Base-by-base conservation (phyloP, 169 alveolate species). In the Babesia divergens region DNA sequence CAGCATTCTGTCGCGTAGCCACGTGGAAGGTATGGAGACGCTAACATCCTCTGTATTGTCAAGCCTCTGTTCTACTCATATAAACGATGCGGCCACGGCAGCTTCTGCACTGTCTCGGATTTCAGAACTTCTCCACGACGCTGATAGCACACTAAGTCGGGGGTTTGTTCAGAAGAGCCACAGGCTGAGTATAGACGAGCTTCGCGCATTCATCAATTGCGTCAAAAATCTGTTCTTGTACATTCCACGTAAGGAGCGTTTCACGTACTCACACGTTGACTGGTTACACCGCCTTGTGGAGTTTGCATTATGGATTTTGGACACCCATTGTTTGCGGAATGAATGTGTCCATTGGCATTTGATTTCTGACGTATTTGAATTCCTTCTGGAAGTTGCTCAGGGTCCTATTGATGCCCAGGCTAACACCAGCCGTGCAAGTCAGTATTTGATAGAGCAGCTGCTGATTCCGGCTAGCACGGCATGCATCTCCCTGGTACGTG, bases 391-490 rank as follows among this genome's bases (percentile, higher is more conserved):
- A 20, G 81, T 76, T 5, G 50, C 77, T n/a, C 44, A 53, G 42
- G 85, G 85, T 9, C 85, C 85, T 3, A 0, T 76, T 29, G 72
- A 55, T 20, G 58, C 50, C 37, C 24, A 37, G 20, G 60, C 29
- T 7, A 65, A 76, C 37, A 43, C 59, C 6, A 60, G 71, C 50
- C 35, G 46, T 35, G 85, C 81, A 20, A 76, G 77, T 3, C 76
- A 76, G 40, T 66, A 76, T 50, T 31, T 76, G 34, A 49, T 60
- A 28, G 85, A 76, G 74, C 85, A 76, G 38, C 29, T 76, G 28
- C 20, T 76, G 49, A 55, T 65, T 24, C 85, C 80, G 31, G 85
- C 77, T 2, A 76, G 85, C 22, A 26, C 65, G 20, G 29, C 35
- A 7, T 35, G 77, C 22, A 34, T 60, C 20, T 50, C 68, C 29